Percentiles rank a stretch among this genome's conserved stretches.
These are phyloP conservation scores for Cubamyces lactineus DNA, from an alignment of 768 basidiomycete genomes.

Conservation along the genomic window DNA sequence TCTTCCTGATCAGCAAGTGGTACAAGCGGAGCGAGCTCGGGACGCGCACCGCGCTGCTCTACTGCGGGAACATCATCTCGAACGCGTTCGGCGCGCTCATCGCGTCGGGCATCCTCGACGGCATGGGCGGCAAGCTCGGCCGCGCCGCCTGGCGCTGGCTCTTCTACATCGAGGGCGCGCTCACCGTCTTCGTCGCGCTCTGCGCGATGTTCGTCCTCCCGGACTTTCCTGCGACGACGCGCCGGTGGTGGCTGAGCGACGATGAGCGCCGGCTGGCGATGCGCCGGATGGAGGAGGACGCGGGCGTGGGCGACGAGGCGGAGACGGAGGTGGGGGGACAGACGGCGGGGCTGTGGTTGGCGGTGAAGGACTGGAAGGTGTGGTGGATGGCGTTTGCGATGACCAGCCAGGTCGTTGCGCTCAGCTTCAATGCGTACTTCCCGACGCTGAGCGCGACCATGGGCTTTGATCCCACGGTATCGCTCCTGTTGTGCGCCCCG, in stretches of 20 bases:
- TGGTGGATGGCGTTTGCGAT: slow-evolving; percentile 79
- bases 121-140: slow-evolving; percentile 71
- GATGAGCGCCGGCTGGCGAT: slow-evolving; percentile 59
- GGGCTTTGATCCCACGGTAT: slow-evolving; percentile 62
- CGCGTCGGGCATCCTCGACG: slow-evolving; percentile 73
- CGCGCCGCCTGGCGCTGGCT: slow-evolving; percentile 73
- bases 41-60: slow-evolving; percentile 65
- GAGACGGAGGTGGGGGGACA: slow-evolving; percentile 45
- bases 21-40: slow-evolving; percentile 76
- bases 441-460: slow-evolving; percentile 77
- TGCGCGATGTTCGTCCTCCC: slow-evolving; percentile 67
- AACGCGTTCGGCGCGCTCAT: slow-evolving; percentile 85
- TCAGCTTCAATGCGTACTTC: slow-evolving; percentile 82
- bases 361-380: slow-evolving; percentile 80
- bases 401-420: slow-evolving; percentile 54
- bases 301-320: slow-evolving; percentile 53
- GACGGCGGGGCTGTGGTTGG: slow-evolving; percentile 54
- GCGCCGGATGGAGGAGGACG: slow-evolving; percentile 66
- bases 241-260: slow-evolving; percentile 54
- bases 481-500: slow-evolving; percentile 76
- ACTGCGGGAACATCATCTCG: slow-evolving; percentile 74
- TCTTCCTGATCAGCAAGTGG: slow-evolving; percentile 70
- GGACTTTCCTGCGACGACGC: slow-evolving; percentile 66
- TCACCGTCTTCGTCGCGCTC: slow-evolving; percentile 58
- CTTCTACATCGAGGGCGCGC: slow-evolving; percentile 67